These are phyloP conservation scores for Melaleuca alternifolia DNA, from an alignment of 345 rosid species.

Conservation along the genomic window DNA sequence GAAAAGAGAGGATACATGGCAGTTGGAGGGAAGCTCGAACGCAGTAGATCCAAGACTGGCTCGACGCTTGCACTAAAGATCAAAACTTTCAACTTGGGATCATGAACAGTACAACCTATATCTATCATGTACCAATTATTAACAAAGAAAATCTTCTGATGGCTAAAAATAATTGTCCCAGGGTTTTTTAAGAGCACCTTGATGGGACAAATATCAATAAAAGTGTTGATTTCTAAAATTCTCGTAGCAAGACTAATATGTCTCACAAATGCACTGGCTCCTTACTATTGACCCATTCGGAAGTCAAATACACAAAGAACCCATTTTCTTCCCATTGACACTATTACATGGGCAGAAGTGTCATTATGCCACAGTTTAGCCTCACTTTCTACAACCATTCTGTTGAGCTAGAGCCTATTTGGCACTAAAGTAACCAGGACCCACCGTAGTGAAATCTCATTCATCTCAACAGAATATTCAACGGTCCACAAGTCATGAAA, in stretches of 20 bases:
- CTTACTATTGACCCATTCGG: neutral
- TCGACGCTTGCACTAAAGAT: neutral
- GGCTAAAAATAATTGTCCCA: neutral
- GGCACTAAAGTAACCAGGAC: conserved; percentile 3
- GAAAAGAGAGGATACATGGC: neutral
- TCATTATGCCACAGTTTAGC: neutral
- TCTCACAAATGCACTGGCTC: neutral
- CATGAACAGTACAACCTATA: neutral
- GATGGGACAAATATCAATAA: neutral
- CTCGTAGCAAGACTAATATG: neutral
- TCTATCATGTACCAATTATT: neutral
- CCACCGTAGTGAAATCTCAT: neutral
- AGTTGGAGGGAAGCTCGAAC: neutral
- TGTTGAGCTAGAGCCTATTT: neutral
- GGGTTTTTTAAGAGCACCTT: neutral
- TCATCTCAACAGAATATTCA: neutral
- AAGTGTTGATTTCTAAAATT: neutral
- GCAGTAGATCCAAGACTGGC: neutral
- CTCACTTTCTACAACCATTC: neutral
- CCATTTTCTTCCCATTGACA: neutral
- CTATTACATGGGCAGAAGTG: neutral
- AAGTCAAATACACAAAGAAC: neutral
- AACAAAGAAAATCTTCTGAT: neutral
- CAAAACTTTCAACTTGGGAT: neutral
- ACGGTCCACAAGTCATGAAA: neutral